Conservation (phyloP, 345 rosid genomes). For the Firmiana major region DNA sequence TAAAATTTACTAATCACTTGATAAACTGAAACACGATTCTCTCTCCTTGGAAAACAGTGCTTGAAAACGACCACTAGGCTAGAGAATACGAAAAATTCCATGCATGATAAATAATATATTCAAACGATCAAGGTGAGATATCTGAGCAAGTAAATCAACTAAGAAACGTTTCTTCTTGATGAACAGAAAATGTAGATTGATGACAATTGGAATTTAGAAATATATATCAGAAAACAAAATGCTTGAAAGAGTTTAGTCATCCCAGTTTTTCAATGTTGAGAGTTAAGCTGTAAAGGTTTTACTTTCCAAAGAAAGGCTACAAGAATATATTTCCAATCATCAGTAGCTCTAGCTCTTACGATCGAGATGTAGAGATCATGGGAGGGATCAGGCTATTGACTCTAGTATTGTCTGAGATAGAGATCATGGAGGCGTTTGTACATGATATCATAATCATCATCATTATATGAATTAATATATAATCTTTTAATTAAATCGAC, state of each 20-base stretch:
- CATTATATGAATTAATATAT: no score
- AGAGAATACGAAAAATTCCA: no score
- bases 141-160: neutral
- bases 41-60: neutral
- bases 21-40: constrained; percentile 5
- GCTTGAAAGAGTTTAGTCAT: neutral
- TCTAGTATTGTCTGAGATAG: no score
- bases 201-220: neutral
- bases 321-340: neutral
- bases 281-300: neutral
- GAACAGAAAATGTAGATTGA: neutral
- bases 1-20: neutral
- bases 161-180: neutral
- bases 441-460: neutral
- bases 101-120: neutral
- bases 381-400: no score
- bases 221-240: neutral
- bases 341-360: neutral
- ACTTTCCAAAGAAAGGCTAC: neutral
- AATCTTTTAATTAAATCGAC: no score
- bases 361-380: neutral
- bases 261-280: no score
- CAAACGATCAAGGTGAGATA: neutral
- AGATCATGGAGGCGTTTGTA: neutral
- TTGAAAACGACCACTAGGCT: neutral